A percentile compares a stretch with the other conserved stretches of the same genome.
Conservation (phyloP, 2,329 filamentous ascomycete species). For the Penicillium sp. region DNA sequence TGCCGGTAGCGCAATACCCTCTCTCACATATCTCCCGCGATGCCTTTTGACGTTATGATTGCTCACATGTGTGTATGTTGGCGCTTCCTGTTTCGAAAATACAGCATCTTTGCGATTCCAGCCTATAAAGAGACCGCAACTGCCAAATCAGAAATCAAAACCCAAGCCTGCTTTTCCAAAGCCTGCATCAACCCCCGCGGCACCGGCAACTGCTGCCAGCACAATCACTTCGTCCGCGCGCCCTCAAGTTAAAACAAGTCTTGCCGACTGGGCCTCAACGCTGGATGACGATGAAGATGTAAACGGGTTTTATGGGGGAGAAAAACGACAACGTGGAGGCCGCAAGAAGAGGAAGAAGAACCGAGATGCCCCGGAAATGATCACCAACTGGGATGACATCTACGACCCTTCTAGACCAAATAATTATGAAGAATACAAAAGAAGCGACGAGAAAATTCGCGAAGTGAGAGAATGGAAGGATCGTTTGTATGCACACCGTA, state of each 20-base stretch:
- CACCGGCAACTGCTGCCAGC: conserved; percentile 22
- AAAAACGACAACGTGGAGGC: conserved; percentile 71
- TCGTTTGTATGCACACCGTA: conserved; percentile 68
- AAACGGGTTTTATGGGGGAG: conserved; percentile 59
- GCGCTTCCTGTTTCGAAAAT: conserved; percentile 22
- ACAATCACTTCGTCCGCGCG: conserved; percentile 33
- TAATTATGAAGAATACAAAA: conserved; percentile 77
- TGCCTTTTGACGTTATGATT: conserved; percentile 25
- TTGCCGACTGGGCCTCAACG: conserved; percentile 76
- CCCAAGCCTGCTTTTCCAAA: conserved; percentile 60
- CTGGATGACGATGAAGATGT: conserved; percentile 83
- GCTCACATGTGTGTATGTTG: conserved; percentile 47
- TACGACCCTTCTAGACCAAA: conserved; percentile 83
- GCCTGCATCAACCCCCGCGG: conserved; percentile 28
- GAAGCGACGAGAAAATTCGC: conserved; percentile 75
- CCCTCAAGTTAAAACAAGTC: conserved; percentile 59
- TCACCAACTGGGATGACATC: conserved; percentile 81
- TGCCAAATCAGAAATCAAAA: conserved; percentile 58
- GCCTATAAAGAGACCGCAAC: conserved; percentile 73
- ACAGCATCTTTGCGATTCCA: conserved; percentile 74
- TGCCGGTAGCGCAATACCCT: conserved; percentile 54
- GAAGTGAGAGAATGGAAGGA: conserved; percentile 85
- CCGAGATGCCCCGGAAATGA: conserved; percentile 55
- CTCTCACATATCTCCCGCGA: conserved; percentile 26
- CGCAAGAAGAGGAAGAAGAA: conserved; percentile 76